Conservation (phyloP, 495 filamentous ascomycete genomes). For the Neurospora sp. region DNA sequence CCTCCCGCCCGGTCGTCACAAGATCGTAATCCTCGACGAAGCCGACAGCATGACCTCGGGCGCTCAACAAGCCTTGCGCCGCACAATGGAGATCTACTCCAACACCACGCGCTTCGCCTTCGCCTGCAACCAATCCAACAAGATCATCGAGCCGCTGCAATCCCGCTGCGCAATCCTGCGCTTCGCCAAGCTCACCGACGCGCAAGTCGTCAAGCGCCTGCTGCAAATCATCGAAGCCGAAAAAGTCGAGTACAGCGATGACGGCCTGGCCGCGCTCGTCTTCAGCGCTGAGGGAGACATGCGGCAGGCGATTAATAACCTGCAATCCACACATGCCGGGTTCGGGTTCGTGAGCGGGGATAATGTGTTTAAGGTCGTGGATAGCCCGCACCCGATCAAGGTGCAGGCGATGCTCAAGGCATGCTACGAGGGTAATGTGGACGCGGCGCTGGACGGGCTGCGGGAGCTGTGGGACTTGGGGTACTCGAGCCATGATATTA, state of each 20-base stretch:
- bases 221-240: slow-evolving; percentile 89
- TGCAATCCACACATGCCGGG: slow-evolving; percentile 90
- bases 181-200: slow-evolving; percentile 85
- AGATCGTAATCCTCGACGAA: slow-evolving; percentile 95
- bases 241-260: slow-evolving; percentile 77
- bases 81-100: slow-evolving; percentile 99
- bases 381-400: slow-evolving; percentile 93
- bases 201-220: slow-evolving; percentile 80
- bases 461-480: slow-evolving; percentile 91
- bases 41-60: slow-evolving; percentile 96
- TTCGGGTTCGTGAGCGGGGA: slow-evolving; percentile 96
- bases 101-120: slow-evolving; percentile 96
- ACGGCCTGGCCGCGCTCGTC: slow-evolving; percentile 88
- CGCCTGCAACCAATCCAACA: slow-evolving; percentile 97
- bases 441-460: slow-evolving; percentile 73
- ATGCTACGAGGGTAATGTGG: slow-evolving; percentile 84
- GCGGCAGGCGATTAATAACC: slow-evolving; percentile 97
- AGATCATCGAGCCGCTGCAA: slow-evolving; percentile 97
- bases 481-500: slow-evolving; percentile 94
- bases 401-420: slow-evolving; percentile 98
- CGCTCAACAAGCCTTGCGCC: slow-evolving; percentile 87
- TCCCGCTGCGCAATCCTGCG: slow-evolving; percentile 94
- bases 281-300: slow-evolving; percentile 98
- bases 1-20: slow-evolving; percentile 80
- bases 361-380: slow-evolving; percentile 97